These are phyloP conservation scores for Begonia masoniana DNA, from an alignment of 306 rosid genomes.

Conservation along the genomic window DNA sequence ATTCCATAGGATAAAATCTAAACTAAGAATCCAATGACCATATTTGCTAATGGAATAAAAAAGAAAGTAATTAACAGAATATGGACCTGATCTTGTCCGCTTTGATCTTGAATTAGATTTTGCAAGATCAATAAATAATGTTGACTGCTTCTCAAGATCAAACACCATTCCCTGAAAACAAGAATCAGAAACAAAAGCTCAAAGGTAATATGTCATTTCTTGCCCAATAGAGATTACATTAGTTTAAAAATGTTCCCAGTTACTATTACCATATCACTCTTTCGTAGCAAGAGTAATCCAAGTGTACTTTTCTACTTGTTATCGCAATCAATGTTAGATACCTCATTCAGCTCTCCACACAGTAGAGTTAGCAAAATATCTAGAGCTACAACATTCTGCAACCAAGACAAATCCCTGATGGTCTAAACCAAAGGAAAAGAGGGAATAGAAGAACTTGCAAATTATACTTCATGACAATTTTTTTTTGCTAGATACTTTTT, in stretches of 20 bases:
- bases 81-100: slow-evolving; percentile 53
- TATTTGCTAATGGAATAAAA: background rate
- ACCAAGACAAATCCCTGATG: no score
- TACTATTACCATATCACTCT: background rate
- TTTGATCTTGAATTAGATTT: slow-evolving; percentile 89
- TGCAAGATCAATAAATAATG: slow-evolving; percentile 76
- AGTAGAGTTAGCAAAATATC: no score
- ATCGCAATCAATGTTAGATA: no score
- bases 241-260: background rate
- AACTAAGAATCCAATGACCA: no score
- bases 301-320: background rate
- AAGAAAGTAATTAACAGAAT: slow-evolving; percentile 3
- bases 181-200: slow-evolving; percentile 8
- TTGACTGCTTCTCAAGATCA: slow-evolving; percentile 89
- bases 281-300: background rate
- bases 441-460: no score
- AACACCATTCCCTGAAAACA: slow-evolving; percentile 84
- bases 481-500: no score
- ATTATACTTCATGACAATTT: no score
- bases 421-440: no score
- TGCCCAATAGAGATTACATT: no score
- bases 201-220: no score
- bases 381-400: no score
- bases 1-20: background rate
- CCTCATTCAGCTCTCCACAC: no score